Evolutionary conservation across 768 basidiomycete genomes (phyloP).

Genomic region (Clitopilus hobsonii): DNA sequence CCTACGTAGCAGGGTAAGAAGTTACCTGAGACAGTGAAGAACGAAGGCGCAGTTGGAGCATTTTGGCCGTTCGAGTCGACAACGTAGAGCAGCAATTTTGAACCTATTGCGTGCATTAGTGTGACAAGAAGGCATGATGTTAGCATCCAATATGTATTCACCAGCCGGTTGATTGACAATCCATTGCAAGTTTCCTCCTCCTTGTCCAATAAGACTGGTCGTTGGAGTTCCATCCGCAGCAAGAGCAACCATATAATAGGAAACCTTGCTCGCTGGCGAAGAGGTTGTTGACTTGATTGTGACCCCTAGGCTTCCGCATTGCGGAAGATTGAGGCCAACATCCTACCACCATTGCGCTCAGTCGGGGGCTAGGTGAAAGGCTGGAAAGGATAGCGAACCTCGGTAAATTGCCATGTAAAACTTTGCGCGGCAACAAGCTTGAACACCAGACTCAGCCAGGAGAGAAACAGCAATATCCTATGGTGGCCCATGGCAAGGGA

Average conservation of each 20-base stretch:
- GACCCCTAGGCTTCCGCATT: not conserved
- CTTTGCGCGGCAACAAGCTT: not conserved
- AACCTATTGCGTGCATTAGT: slow-evolving; percentile 23
- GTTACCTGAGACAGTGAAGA: slow-evolving; percentile 34
- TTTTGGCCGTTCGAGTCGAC: slow-evolving; percentile 38
- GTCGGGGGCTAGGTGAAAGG: not conserved
- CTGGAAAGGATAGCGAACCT: not conserved
- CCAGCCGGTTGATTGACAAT: slow-evolving; percentile 33
- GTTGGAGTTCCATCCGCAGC: slow-evolving; percentile 30
- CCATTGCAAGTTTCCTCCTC: slow-evolving; percentile 36
- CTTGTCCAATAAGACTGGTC: slow-evolving; percentile 29
- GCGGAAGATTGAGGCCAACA: not conserved
- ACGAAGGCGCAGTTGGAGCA: slow-evolving; percentile 30
- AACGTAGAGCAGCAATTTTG: slow-evolving; percentile 36
- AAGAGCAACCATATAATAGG: slow-evolving; percentile 41
- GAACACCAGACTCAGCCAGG: not conserved
- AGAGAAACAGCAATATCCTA: not conserved
- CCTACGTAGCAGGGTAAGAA: slow-evolving; percentile 1
- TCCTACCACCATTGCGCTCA: not conserved
- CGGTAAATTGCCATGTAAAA: not conserved
- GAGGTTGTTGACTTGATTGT: not conserved
- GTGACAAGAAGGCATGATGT: not conserved
- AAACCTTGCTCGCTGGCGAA: slow-evolving; percentile 16
- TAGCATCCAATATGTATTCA: too few relatives aligned
- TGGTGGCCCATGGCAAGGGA: not conserved